Evolutionary conservation across 805 yeast genomes (phyloP).

Genomic region (Yarrowia sp.): DNA sequence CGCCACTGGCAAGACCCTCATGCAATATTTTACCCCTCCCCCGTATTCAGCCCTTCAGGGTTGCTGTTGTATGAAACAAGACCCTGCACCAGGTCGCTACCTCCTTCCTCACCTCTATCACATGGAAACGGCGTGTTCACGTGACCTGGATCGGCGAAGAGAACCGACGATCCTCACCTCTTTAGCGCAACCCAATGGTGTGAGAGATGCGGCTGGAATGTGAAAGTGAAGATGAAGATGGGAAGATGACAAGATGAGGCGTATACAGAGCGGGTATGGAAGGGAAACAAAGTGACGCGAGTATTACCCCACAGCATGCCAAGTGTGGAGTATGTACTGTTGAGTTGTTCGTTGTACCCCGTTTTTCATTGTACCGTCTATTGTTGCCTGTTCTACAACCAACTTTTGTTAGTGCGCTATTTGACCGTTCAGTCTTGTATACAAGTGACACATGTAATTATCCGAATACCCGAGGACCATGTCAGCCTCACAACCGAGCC

Average conservation of each 20-base stretch:
- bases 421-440: no score
- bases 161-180: conserved; percentile 1
- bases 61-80: background rate
- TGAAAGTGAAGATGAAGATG: conserved; percentile 3
- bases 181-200: conserved; percentile 25
- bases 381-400: no score
- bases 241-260: background rate
- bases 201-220: conserved; percentile 34
- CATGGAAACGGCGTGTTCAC: conserved; percentile 21
- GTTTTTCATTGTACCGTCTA: no score
- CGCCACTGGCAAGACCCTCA: conserved; percentile 3
- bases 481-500: background rate
- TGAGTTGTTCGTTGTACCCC: no score
- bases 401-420: no score
- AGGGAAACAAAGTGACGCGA: no score
- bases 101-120: background rate
- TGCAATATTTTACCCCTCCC: conserved; percentile 13
- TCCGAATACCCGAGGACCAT: no score
- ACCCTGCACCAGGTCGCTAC: no score
- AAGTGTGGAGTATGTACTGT: no score
- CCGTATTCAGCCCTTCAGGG: background rate
- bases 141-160: conserved; percentile 19
- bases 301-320: background rate
- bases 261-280: no score
- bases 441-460: no score